A percentile compares a stretch with the other conserved stretches of the same genome.
phyloP scores from a whole-genome alignment of 1,284 basidiomycete genomes.

The Boletus calvinii region DNA sequence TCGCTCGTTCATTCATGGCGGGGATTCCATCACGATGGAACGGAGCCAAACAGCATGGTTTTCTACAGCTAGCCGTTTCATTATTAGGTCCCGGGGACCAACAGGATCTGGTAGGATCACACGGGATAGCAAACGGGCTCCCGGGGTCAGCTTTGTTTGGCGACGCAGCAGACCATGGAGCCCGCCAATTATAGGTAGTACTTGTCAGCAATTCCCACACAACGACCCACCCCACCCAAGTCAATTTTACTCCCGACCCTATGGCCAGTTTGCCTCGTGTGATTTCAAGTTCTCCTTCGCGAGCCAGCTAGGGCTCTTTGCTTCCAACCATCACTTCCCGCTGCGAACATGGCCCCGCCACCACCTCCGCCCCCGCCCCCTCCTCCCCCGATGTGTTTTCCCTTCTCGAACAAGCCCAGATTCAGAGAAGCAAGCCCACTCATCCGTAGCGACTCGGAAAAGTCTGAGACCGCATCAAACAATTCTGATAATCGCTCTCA shows the following conservation, averaged over 20 bases:
- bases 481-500: slow-evolving; percentile 32
- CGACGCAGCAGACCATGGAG: slow-evolving; percentile 18
- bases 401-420: slow-evolving; percentile 41
- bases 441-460: slow-evolving; percentile 34
- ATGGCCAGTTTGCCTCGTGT: slow-evolving; percentile 33
- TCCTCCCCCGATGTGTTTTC: slow-evolving; percentile 57
- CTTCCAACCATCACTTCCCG: slow-evolving; percentile 16
- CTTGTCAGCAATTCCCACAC: slow-evolving; percentile 30
- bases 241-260: slow-evolving; percentile 30
- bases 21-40: slow-evolving; percentile 12
- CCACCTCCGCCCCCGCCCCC: slow-evolving; percentile 48
- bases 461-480: slow-evolving; percentile 30
- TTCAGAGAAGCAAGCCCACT: slow-evolving; percentile 34
- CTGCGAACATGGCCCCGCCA: slow-evolving; percentile 39
- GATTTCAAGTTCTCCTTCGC: slow-evolving; percentile 17
- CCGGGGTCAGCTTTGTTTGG: slow-evolving; percentile 19
- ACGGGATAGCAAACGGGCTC: slow-evolving; percentile 18
- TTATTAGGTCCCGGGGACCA: slow-evolving; percentile 13
- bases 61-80: slow-evolving; percentile 17
- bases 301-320: slow-evolving; percentile 19
- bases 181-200: slow-evolving; percentile 13
- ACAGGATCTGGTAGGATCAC: slow-evolving; percentile 27
- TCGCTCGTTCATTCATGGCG: slow-evolving; percentile 9
- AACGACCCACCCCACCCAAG: neutral
- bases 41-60: slow-evolving; percentile 16